Base-by-base conservation (phyloP, 208 protist species). In the Leishmania lainsoni region DNA sequence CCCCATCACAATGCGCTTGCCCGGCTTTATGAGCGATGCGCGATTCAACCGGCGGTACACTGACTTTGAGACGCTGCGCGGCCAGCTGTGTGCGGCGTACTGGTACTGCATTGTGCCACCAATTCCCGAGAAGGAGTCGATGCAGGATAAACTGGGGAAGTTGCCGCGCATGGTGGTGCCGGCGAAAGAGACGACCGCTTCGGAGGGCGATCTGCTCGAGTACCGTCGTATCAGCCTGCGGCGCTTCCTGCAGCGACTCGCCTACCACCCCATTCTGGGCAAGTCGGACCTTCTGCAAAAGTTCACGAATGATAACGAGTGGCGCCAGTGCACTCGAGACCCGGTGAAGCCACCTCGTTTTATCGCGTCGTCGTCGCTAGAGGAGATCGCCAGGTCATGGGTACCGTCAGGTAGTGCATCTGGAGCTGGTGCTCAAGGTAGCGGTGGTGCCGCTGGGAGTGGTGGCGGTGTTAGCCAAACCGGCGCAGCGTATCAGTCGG, bases 81-180 rank as follows among this genome's bases (percentile, higher is more conserved):
- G 85, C 9, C 90, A 93, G 78, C 85, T 98, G 20, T 80, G 80
- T 39, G 90, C 88, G 35, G 61, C 73, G 61, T 93, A 93, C 66
- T 94, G 91, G 81, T 94, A 87, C 80, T 96, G 92, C 81, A 92
- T 98, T 54, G 81, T 97, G 22, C 95, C 96, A 14, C 95, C 95
- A 20, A 92, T 98, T 42, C 96, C 96, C 0, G 92, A 96, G 82
- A 98, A 98, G 89, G 92, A 96, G 75, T 82, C 74, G 48, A 77
- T 96, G 63, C 80, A 90, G 66, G 92, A 92, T 35, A 93, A 92
- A 52, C 68, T 98, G 65, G 79, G 90, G 81, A 83, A 92, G 59
- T 76, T 91, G 63, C 79, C 79, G 5, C 87, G 75, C 39, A 81
- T 83, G 52, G 71, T 85, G 54, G 74, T 58, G 3, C 42, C 51